Evolutionary conservation across 257 asterid species (phyloP).

Genomic region (Ilex aquifolium): DNA sequence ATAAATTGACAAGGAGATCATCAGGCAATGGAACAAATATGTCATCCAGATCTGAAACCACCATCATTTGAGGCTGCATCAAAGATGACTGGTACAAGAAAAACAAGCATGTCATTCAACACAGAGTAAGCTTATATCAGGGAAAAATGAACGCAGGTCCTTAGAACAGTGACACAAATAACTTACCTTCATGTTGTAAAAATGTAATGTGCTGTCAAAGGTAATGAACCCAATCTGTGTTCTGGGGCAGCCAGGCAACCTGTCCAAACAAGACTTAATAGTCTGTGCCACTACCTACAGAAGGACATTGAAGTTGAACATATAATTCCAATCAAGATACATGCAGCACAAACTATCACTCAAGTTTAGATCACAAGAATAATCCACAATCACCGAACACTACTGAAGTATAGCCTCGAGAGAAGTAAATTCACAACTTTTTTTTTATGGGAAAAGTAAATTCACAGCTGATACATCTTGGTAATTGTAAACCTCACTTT

Average conservation of each 20-base stretch:
- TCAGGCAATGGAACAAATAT: constrained; percentile 54
- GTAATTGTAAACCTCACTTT: too few relatives aligned
- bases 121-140: not conserved
- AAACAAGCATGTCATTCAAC: constrained; percentile 8
- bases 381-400: too few relatives aligned
- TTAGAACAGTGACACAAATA: not conserved
- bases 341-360: too few relatives aligned
- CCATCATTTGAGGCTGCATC: constrained; percentile 31
- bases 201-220: constrained; percentile 14
- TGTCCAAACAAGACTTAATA: constrained; percentile 16
- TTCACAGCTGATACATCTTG: too few relatives aligned
- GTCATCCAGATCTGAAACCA: constrained; percentile 28
- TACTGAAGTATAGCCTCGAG: too few relatives aligned
- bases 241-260: constrained; percentile 13
- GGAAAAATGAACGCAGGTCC: not conserved
- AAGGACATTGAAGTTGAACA: not conserved
- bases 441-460: too few relatives aligned
- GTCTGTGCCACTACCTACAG: constrained; percentile 15
- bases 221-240: constrained; percentile 23
- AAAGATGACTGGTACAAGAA: constrained; percentile 31
- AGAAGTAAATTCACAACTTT: too few relatives aligned
- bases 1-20: constrained; percentile 94
- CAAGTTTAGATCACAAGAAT: not conserved
- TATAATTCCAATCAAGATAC: not conserved
- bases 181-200: constrained; percentile 17